phyloP scores from a whole-genome alignment of 257 asterid species.

The Plantago elongata region DNA sequence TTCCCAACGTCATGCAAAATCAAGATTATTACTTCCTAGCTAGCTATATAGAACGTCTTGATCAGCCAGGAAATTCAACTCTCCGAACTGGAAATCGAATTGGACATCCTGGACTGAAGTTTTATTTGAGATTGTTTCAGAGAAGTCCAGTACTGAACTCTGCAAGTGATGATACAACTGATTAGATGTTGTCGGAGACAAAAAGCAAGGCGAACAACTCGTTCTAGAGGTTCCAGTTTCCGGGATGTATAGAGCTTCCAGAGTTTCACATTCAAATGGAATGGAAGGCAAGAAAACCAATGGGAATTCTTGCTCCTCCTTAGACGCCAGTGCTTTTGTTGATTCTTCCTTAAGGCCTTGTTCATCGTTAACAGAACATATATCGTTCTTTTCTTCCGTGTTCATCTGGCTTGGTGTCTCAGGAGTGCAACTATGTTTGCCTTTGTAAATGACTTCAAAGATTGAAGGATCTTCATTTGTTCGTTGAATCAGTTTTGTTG shows the following conservation, averaged over 20 bases:
- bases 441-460: slow-evolving; percentile 41
- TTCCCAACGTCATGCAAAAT: too few relatives aligned
- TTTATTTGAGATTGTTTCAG: slow-evolving; percentile 29
- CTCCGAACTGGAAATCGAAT: slow-evolving; percentile 26
- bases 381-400: slow-evolving; percentile 2
- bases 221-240: neutral
- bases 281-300: slow-evolving; percentile 2
- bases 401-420: slow-evolving; percentile 11
- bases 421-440: slow-evolving; percentile 36
- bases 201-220: slow-evolving; percentile 11
- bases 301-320: slow-evolving; percentile 24
- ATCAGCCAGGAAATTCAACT: slow-evolving; percentile 31
- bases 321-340: slow-evolving; percentile 5
- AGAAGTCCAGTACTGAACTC: slow-evolving; percentile 21
- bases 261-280: slow-evolving; percentile 11
- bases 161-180: slow-evolving; percentile 14
- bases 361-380: slow-evolving; percentile 10
- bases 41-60: slow-evolving; percentile 23
- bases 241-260: slow-evolving; percentile 13
- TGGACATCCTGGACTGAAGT: slow-evolving; percentile 31
- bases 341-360: slow-evolving; percentile 23
- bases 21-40: too few relatives aligned
- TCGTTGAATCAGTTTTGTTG: slow-evolving; percentile 46
- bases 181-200: slow-evolving; percentile 25
- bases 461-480: slow-evolving; percentile 31